Evolutionary conservation across 192 early-diverging fungal genomes (phyloP).

Genomic region (Entomortierella lignicola): DNA sequence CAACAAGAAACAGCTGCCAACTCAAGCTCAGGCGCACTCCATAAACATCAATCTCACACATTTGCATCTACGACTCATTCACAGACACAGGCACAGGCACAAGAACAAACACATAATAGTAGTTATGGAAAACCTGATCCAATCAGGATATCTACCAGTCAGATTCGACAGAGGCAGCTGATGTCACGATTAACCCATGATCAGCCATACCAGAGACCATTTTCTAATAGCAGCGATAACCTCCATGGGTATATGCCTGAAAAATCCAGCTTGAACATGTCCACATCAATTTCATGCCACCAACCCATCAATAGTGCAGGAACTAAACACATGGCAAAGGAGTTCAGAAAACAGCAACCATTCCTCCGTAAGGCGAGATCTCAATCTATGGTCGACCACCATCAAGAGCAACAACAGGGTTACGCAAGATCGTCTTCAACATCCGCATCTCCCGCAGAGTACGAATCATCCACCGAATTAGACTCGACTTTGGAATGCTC

Average conservation of each 20-base stretch:
- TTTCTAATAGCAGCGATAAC: background rate
- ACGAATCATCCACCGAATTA: background rate
- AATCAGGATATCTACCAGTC: background rate
- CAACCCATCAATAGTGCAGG: background rate
- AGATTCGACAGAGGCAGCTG: background rate
- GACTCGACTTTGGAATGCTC: background rate
- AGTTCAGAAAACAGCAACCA: background rate
- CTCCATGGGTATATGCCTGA: background rate
- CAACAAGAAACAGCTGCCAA: background rate
- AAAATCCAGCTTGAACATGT: background rate
- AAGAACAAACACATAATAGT: background rate
- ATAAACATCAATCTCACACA: background rate
- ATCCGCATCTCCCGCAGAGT: background rate
- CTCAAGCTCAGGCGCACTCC: background rate
- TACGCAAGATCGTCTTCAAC: too few relatives aligned
- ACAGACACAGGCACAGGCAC: background rate
- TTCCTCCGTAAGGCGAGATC: slow-evolving; percentile 17
- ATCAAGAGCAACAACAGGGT: background rate
- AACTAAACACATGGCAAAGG: background rate
- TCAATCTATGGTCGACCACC: background rate
- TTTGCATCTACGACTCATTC: background rate
- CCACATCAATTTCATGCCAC: background rate
- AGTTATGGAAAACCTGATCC: slow-evolving; percentile 4
- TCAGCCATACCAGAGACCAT: background rate
- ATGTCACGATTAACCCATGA: background rate